Evolutionary conservation across 2,329 filamentous ascomycete species (phyloP), one percentile per base, ranked within the genome.

Genomic region (Phyllosticta capitalensis): DNA sequence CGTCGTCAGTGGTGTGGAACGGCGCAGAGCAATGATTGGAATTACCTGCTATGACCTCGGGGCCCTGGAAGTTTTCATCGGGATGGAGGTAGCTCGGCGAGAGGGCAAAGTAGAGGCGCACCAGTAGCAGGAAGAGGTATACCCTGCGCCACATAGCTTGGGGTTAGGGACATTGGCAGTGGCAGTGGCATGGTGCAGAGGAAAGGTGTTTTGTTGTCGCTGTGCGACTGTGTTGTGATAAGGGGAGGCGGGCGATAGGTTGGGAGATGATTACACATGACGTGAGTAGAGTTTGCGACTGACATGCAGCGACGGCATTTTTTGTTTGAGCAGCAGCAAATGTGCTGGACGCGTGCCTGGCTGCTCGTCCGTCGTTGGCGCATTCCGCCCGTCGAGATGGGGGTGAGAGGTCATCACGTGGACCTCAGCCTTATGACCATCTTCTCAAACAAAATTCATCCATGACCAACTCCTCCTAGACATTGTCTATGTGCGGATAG

Each of bases 41-140:
- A 86, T 66, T 83, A 96, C 92, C 92, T 69, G 92, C 92, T 69
- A 97, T 94, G 64, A 97, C 87, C 78, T 99, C 94, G 17, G 94
- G 94, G 38, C 94, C 94, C 77, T 99, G 94, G 69, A 99, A 99
- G 79, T 97, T 94, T 81, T 99, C 94, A 77, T 99, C 94, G 5
- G 94, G 94, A 74, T 99, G 94, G 53, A 99, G 83, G 74, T 99
- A 99, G 79, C 92, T 97, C 61, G 94, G 89, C 64, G 88, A 92
- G 64, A 97, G 78, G 62, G 94, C 92, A 73, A 97, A 92, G 83
- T 92, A 97, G 69, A 97, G 81, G 74, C 94, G 88, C 68, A 96
- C 84, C 66, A 94, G 79, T 68, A 95, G 81, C 67, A 99, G 81
- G 60, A 95, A 76, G 64, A 97, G 80, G 76, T 96, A 96, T 63